Conservation (phyloP, 139 green algal species). For the Haematococcus lacustris region DNA sequence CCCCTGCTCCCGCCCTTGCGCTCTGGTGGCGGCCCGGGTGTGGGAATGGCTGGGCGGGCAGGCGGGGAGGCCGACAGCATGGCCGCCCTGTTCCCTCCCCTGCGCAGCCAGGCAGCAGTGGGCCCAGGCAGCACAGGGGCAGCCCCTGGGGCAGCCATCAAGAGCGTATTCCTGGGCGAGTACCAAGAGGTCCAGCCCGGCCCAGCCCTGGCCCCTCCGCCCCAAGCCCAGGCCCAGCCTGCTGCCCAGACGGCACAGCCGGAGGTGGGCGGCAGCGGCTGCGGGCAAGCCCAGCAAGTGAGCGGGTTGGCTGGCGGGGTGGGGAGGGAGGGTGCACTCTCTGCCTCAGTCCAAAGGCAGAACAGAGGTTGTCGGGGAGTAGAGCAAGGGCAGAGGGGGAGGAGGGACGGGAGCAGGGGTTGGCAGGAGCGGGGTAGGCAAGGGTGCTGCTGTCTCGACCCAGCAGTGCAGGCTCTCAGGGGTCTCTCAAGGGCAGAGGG, state of each 20-base stretch:
- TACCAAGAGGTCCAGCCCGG: neutral
- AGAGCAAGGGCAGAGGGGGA: too few relatives aligned
- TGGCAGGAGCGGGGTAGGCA: neutral
- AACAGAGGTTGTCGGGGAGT: neutral
- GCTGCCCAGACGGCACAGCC: neutral
- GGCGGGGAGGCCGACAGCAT: neutral
- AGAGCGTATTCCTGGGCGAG: neutral
- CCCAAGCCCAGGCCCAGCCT: neutral
- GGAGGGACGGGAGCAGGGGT: neutral
- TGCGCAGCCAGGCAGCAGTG: constrained; percentile 22
- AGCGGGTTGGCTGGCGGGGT: neutral
- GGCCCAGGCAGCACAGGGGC: neutral
- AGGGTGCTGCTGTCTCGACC: neutral
- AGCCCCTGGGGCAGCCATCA: neutral
- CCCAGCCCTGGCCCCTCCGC: too few relatives aligned
- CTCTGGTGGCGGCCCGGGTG: constrained; percentile 2
- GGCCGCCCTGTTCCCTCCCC: constrained; percentile 20
- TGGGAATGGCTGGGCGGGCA: too few relatives aligned
- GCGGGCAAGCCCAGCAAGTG: neutral
- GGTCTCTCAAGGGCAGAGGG: too few relatives aligned
- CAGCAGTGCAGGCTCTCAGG: neutral
- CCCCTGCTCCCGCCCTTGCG: constrained; percentile 44
- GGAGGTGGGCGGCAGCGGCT: neutral
- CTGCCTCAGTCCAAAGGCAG: neutral
- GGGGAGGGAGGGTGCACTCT: neutral